Conservation (phyloP, 2,329 filamentous ascomycete species). For the Epicoccum nigrum region DNA sequence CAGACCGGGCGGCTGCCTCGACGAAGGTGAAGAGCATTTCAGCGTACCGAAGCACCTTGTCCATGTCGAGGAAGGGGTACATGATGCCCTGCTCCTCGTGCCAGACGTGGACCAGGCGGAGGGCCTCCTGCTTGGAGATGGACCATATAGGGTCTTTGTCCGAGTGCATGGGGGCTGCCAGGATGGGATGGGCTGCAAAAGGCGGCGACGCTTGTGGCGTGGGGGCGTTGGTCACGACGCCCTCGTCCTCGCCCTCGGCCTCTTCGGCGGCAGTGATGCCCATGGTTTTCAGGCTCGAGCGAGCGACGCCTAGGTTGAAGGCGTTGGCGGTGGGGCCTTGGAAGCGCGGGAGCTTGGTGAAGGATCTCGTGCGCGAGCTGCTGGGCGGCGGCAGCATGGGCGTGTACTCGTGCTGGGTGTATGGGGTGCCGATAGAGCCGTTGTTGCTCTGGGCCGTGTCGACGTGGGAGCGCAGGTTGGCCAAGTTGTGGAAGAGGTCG, state of each 20-base stretch:
- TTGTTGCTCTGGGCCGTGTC: slow-evolving; percentile 41
- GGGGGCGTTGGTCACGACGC: slow-evolving; percentile 57
- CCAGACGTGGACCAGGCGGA: slow-evolving; percentile 78
- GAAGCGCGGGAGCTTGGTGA: slow-evolving; percentile 67
- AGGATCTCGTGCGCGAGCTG: slow-evolving; percentile 46
- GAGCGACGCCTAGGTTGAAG: slow-evolving; percentile 86
- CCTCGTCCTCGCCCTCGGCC: slow-evolving; percentile 64
- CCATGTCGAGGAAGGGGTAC: slow-evolving; percentile 84
- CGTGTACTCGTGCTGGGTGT: slow-evolving; percentile 40
- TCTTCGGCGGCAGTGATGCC: slow-evolving; percentile 74
- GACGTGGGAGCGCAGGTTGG: slow-evolving; percentile 63
- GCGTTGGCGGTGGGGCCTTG: slow-evolving; percentile 84
- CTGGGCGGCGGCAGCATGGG: slow-evolving; percentile 41
- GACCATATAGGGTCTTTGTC: slow-evolving; percentile 80
- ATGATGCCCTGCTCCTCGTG: slow-evolving; percentile 91
- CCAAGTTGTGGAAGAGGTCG: slow-evolving; percentile 74
- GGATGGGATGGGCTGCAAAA: slow-evolving; percentile 15
- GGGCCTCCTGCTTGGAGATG: slow-evolving; percentile 77
- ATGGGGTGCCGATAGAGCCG: slow-evolving; percentile 39
- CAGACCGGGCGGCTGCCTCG: slow-evolving; percentile 66
- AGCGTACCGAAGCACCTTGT: slow-evolving; percentile 72
- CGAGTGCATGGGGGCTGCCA: slow-evolving; percentile 45
- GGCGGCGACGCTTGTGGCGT: slow-evolving; percentile 57
- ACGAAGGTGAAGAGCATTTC: slow-evolving; percentile 74
- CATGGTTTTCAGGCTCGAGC: slow-evolving; percentile 86